phyloP scores from a whole-genome alignment of 345 rosid genomes.

The Camelina laxa region DNA sequence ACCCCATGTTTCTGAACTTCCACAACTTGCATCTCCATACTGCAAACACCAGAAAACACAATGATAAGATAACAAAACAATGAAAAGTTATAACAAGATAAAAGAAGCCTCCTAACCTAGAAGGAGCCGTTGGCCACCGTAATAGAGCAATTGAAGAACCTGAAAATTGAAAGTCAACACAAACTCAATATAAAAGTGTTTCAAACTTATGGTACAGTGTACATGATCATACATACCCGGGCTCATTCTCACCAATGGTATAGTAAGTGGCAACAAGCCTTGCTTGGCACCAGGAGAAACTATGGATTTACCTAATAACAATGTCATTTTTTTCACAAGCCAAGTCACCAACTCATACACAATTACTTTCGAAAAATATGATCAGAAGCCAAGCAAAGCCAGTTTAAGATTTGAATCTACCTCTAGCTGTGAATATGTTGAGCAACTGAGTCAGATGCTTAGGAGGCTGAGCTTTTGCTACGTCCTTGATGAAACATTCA shows the following conservation, averaged over 20 bases:
- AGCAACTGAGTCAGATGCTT: slow-evolving; percentile 59
- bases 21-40: slow-evolving; percentile 94
- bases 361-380: background rate
- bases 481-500: slow-evolving; percentile 58
- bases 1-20: slow-evolving; percentile 76
- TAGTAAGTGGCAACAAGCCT: slow-evolving; percentile 73
- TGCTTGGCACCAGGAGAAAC: slow-evolving; percentile 78
- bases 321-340: background rate
- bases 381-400: slow-evolving; percentile 7
- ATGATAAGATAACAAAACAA: slow-evolving; percentile 16
- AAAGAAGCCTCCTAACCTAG: slow-evolving; percentile 55
- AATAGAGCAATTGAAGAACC: slow-evolving; percentile 74
- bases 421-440: slow-evolving; percentile 64
- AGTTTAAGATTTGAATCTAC: slow-evolving; percentile 40
- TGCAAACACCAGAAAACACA: slow-evolving; percentile 41
- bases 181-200: background rate
- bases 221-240: slow-evolving; percentile 52
- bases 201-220: background rate
- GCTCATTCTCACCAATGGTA: slow-evolving; percentile 61
- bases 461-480: slow-evolving; percentile 72
- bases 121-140: slow-evolving; percentile 89
- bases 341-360: slow-evolving; percentile 3
- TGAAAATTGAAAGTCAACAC: slow-evolving; percentile 36
- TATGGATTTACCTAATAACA: slow-evolving; percentile 62
- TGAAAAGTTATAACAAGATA: background rate